These are phyloP conservation scores for Biscutella laevigata DNA, from an alignment of 441 rosid species.

Conservation along the genomic window DNA sequence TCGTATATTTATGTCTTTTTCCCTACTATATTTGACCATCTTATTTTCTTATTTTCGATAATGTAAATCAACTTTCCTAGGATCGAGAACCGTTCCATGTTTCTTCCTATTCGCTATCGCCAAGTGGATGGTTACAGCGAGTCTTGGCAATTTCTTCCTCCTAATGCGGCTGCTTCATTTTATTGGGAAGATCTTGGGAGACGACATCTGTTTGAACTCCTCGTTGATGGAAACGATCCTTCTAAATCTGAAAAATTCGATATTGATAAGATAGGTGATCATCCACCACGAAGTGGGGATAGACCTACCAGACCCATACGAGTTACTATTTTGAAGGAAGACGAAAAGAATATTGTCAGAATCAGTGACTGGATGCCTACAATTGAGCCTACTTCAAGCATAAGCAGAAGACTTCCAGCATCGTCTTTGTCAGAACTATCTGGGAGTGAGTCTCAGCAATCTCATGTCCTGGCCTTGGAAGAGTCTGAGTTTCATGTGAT, in stretches of 20 bases:
- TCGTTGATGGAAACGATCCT: constrained; percentile 67
- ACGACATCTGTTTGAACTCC: constrained; percentile 59
- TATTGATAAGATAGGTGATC: constrained; percentile 81
- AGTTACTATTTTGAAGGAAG: constrained; percentile 78
- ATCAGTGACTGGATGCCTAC: constrained; percentile 97
- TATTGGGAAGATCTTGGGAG: constrained; percentile 96
- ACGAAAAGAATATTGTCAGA: constrained; percentile 64
- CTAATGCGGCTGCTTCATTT: constrained; percentile 83
- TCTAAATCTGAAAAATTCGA: constrained; percentile 51
- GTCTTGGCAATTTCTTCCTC: constrained; percentile 90
- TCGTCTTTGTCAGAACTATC: constrained; percentile 38
- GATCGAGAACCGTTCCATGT: constrained; percentile 91
- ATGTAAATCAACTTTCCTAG: constrained; percentile 35
- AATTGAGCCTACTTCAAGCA: constrained; percentile 46
- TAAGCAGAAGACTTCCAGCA: constrained; percentile 31
- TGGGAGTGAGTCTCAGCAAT: constrained; percentile 42
- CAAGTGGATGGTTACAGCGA: constrained; percentile 72
- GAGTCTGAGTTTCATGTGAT: constrained; percentile 82
- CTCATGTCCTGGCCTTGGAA: constrained; percentile 31
- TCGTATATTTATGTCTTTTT: background rate
- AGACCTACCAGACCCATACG: constrained; percentile 72
- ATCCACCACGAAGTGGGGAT: constrained; percentile 52
- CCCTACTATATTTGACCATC: constrained; percentile 14
- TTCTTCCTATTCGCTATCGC: constrained; percentile 72
- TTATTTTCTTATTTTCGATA: background rate